Evolutionary conservation across 306 rosid species (phyloP).

Genomic region (Begonia peltatifolia): DNA sequence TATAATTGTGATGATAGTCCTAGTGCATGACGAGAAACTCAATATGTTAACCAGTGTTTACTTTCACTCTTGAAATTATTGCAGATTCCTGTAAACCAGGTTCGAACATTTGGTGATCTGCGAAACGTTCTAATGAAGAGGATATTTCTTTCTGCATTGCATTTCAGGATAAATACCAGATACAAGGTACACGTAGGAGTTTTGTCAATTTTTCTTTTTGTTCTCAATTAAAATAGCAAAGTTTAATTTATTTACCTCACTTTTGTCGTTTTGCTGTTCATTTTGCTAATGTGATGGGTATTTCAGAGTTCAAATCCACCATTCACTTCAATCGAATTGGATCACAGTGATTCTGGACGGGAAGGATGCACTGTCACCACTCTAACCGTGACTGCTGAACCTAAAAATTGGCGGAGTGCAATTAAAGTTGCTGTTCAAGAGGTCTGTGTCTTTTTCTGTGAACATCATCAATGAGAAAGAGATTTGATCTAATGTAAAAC

Average conservation of each 20-base stretch:
- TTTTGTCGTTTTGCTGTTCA: background rate
- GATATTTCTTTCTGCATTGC: constrained; percentile 94
- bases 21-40: background rate
- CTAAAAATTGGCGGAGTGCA: constrained; percentile 84
- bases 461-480: too few relatives aligned
- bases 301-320: constrained; percentile 98
- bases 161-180: constrained; percentile 93
- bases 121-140: constrained; percentile 94
- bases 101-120: constrained; percentile 73
- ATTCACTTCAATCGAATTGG: constrained; percentile 91
- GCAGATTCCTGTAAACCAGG: constrained; percentile 94
- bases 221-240: background rate
- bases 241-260: background rate
- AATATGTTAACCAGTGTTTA: background rate
- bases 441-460: constrained; percentile 29
- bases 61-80: constrained; percentile 8
- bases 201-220: constrained; percentile 3
- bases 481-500: too few relatives aligned
- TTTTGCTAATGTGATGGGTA: constrained; percentile 14
- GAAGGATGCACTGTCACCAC: constrained; percentile 99
- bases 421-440: constrained; percentile 96
- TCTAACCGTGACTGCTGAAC: constrained; percentile 92
- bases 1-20: background rate
- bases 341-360: constrained; percentile 99
- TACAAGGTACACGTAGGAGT: constrained; percentile 53